Percentiles rank a stretch among this genome's conserved stretches.
These are phyloP conservation scores for Jaapia argillacea DNA, from an alignment of 768 basidiomycete species.

Conservation along the genomic window DNA sequence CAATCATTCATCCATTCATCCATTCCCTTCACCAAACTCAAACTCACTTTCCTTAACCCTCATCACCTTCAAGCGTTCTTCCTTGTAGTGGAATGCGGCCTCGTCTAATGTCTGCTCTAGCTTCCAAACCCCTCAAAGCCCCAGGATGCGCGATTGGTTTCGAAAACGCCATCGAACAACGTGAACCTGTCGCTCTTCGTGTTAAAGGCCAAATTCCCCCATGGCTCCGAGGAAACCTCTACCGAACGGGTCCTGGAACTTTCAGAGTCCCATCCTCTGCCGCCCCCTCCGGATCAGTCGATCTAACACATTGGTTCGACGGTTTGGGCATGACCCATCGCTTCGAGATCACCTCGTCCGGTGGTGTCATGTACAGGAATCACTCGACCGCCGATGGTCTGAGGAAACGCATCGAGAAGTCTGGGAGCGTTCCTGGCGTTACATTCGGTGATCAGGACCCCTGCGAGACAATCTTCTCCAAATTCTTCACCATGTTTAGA, in stretches of 20 bases:
- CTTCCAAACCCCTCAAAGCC: not conserved
- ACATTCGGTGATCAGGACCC: conserved; percentile 17
- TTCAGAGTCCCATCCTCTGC: conserved; percentile 16
- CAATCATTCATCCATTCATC: not conserved
- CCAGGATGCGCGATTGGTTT: not conserved
- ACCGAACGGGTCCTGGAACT: conserved; percentile 28
- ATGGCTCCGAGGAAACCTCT: conserved; percentile 24
- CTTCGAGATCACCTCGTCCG: conserved; percentile 24
- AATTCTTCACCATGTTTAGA: conserved; percentile 14
- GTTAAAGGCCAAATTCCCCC: not conserved
- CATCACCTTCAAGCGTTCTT: not conserved
- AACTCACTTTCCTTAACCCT: too few relatives aligned
- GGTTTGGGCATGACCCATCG: conserved; percentile 29
- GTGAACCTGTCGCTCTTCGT: not conserved
- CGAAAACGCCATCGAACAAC: not conserved
- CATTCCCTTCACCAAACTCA: too few relatives aligned
- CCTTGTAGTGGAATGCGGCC: not conserved
- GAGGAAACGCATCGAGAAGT: conserved; percentile 16
- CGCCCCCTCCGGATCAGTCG: conserved; percentile 11
- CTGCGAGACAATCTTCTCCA: conserved; percentile 16
- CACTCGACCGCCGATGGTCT: conserved; percentile 20
- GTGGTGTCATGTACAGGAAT: conserved; percentile 23
- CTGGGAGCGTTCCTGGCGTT: conserved; percentile 4
- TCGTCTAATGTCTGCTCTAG: not conserved
- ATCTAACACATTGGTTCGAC: conserved; percentile 30